Evolutionary conservation across 2,329 filamentous ascomycete genomes (phyloP).

Genomic region (Ambrosiella cleistominuta): DNA sequence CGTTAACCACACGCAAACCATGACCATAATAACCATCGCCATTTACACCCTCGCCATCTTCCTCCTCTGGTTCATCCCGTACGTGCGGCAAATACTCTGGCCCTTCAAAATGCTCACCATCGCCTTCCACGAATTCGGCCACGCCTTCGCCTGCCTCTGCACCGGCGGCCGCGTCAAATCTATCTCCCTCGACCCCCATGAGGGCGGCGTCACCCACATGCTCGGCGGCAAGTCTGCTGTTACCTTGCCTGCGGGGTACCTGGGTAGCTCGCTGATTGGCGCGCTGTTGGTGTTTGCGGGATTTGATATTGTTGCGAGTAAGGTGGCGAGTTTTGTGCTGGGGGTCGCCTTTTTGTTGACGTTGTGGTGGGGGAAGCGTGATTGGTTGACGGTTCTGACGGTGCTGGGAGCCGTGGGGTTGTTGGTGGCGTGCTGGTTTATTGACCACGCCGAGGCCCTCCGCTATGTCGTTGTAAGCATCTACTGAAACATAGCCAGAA

Average conservation of each 20-base stretch:
- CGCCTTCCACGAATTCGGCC: conserved; percentile 65
- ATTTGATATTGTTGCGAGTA: conserved; percentile 66
- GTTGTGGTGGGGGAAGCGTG: conserved; percentile 62
- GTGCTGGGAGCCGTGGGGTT: conserved; percentile 52
- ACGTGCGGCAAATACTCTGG: conserved; percentile 58
- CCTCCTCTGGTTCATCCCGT: conserved; percentile 63
- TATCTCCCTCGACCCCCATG: conserved; percentile 38
- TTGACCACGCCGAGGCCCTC: conserved; percentile 54
- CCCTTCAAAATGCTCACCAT: conserved; percentile 81
- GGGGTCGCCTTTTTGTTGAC: conserved; percentile 62
- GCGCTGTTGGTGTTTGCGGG: conserved; percentile 63
- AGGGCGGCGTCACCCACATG: conserved; percentile 67
- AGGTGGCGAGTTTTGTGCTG: conserved; percentile 57
- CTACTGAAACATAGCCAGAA: conserved; percentile 1
- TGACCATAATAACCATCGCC: conserved; percentile 54
- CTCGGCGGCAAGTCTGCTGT: conserved; percentile 51
- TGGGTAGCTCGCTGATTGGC: conserved; percentile 61
- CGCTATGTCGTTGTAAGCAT: conserved; percentile 47
- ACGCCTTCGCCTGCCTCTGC: conserved; percentile 53
- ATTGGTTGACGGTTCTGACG: conserved; percentile 61
- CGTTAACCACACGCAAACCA: conserved; percentile 40
- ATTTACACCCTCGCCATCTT: conserved; percentile 58
- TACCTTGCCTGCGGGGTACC: conserved; percentile 60
- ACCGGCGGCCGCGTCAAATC: conserved; percentile 59
- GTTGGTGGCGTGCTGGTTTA: conserved; percentile 63